Conservation (phyloP, 2,329 filamentous ascomycete species). For the Huntiella omanensis region DNA sequence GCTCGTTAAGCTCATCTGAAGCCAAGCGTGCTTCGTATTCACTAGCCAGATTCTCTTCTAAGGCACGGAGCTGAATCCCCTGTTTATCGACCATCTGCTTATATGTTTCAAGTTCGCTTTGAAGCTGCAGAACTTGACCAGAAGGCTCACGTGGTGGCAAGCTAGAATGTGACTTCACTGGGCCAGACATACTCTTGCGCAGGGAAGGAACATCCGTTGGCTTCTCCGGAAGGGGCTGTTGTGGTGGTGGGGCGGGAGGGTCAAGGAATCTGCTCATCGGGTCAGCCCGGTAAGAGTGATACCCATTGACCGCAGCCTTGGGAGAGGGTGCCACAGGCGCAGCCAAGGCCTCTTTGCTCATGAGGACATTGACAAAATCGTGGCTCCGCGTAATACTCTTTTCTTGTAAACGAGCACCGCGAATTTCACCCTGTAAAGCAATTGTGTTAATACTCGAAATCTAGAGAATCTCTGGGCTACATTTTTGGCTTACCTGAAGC, state of each 20-base stretch:
- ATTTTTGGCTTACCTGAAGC: conserved; percentile 45
- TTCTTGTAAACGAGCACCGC: conserved; percentile 69
- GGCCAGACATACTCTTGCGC: conserved; percentile 59
- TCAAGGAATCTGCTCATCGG: conserved; percentile 75
- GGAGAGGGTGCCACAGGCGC: conserved; percentile 31
- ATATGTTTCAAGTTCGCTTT: conserved; percentile 65
- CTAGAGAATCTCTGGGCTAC: not conserved
- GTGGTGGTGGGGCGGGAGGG: conserved; percentile 79
- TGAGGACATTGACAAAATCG: conserved; percentile 58
- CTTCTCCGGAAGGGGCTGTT: conserved; percentile 85
- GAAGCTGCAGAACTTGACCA: conserved; percentile 61
- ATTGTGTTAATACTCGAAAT: conserved; percentile 11
- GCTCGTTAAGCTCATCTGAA: conserved; percentile 65
- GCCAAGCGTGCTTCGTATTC: conserved; percentile 67
- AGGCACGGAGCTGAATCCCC: conserved; percentile 18
- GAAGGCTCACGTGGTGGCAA: conserved; percentile 43
- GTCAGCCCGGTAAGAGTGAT: conserved; percentile 45
- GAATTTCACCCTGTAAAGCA: conserved; percentile 57
- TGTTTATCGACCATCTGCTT: conserved; percentile 58
- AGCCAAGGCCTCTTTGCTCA: conserved; percentile 51
- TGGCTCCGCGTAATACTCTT: conserved; percentile 69
- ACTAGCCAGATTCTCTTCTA: conserved; percentile 60
- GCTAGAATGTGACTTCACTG: conserved; percentile 37
- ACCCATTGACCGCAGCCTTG: conserved; percentile 26
- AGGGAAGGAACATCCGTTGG: conserved; percentile 54